Evolutionary conservation across 2,329 filamentous ascomycete species (phyloP).

Genomic region (Allantophomopsis cytisporea): DNA sequence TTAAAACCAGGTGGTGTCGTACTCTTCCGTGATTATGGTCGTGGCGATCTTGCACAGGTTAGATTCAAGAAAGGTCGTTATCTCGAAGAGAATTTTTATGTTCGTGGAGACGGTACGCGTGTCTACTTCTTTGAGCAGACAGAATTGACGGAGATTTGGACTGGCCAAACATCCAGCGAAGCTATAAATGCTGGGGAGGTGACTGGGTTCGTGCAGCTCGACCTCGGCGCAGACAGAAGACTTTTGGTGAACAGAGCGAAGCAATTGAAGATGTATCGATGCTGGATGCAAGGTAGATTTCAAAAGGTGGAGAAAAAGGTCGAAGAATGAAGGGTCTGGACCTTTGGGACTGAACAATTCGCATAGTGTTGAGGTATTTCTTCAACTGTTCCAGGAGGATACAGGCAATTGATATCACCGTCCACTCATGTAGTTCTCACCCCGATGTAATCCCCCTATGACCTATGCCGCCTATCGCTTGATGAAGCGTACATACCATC

Average conservation of each 20-base stretch:
- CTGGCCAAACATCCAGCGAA: slow-evolving; percentile 20
- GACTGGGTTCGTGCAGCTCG: slow-evolving; percentile 51
- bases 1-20: slow-evolving; percentile 90
- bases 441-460: too few species aligned
- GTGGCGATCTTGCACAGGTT: slow-evolving; percentile 91
- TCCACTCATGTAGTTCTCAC: too few species aligned
- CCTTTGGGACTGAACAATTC: too few species aligned
- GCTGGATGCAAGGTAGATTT: slow-evolving; percentile 84
- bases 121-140: slow-evolving; percentile 95
- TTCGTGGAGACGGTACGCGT: slow-evolving; percentile 84
- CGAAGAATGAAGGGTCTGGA: background rate
- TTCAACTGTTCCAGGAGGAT: too few species aligned
- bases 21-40: slow-evolving; percentile 91
- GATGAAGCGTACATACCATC: too few species aligned
- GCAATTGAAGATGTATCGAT: slow-evolving; percentile 95
- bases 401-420: too few species aligned
- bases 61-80: slow-evolving; percentile 93
- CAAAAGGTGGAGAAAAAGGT: slow-evolving; percentile 33
- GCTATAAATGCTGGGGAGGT: slow-evolving; percentile 7
- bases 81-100: slow-evolving; percentile 94
- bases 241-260: slow-evolving; percentile 85
- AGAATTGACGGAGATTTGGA: slow-evolving; percentile 72
- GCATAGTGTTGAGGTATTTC: too few species aligned
- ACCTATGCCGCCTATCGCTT: too few species aligned
- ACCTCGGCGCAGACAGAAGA: slow-evolving; percentile 75